Base-by-base conservation (phyloP, 2,329 filamentous ascomycete species). In the Byssothecium circinans region DNA sequence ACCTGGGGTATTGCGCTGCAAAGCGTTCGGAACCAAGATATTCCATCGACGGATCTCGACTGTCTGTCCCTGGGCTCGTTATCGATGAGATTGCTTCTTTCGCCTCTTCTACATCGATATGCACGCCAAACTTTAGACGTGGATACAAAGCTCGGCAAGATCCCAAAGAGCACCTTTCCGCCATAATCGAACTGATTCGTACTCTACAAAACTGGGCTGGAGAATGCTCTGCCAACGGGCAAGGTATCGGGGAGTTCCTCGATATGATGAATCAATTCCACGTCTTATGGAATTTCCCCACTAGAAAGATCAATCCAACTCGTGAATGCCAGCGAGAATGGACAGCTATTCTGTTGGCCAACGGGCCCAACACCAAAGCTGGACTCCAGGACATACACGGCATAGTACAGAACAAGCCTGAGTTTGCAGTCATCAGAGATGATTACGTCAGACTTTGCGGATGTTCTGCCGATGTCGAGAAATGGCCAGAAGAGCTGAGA, bases 191-290 rank as follows among this genome's bases (percentile, higher is more conserved):
- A 18, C 23, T 39, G 6, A 18, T 45, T 14, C 33, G 23, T 2
- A 45, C 43, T 10, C 17, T 45, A 19, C 33, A 45, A 33, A 33
- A 34, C n/a, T 45, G 43, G 29, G 29, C 29, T 32, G 10, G 43
- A 15, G 8, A 12, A 39, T 18, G 22, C 19, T 19, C 35, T 19
- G 17, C 27, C 2, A 15, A 23, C 23, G n/a, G 8, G 4, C 10
- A 18, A 22, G 19, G 36, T 7, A 22, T 25, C 14, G 8, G 25
- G 5, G 34, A 17, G 10, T 19, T 36, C 19, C 17, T 36, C 17
- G 34, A 39, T 5, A 14, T 39, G 36, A 14, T 32, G 4, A n/a
- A 32, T n/a, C 10, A 32, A 14, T 12, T 32, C 12, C 8, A 12
- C 14, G 6, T 14, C 7, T 4, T 12, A 14, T 12, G 29, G 12